These are phyloP conservation scores for Neonectria hederae DNA, from an alignment of 2,329 filamentous ascomycete species.

Conservation along the genomic window DNA sequence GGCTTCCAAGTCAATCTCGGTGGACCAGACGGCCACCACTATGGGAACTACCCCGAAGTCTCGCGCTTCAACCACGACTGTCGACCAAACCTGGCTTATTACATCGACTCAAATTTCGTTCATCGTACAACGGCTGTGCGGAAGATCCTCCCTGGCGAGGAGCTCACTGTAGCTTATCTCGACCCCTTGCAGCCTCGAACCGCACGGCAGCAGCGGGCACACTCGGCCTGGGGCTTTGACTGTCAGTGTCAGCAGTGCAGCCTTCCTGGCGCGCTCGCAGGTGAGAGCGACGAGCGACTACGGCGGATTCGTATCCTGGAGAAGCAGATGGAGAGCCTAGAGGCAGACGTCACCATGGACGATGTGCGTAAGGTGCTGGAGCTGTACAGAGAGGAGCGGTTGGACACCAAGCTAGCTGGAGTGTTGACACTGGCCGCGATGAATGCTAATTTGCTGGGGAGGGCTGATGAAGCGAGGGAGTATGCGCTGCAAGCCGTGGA, in stretches of 20 bases:
- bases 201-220: background rate
- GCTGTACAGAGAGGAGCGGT: background rate
- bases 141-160: slow-evolving; percentile 4
- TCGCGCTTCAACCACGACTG: slow-evolving; percentile 18
- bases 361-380: background rate
- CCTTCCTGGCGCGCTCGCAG: background rate
- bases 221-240: slow-evolving; percentile 1
- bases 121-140: background rate
- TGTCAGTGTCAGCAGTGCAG: slow-evolving; percentile 9
- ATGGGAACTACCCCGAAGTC: slow-evolving; percentile 1
- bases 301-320: background rate
- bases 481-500: slow-evolving; percentile 6
- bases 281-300: slow-evolving; percentile 2
- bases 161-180: slow-evolving; percentile 16
- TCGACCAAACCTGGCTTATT: slow-evolving; percentile 14
- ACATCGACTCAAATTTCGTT: slow-evolving; percentile 8
- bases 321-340: background rate
- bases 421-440: slow-evolving; percentile 1
- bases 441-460: slow-evolving; percentile 4
- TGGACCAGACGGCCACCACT: background rate
- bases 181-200: background rate
- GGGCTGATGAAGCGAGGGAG: slow-evolving; percentile 1
- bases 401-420: slow-evolving; percentile 1
- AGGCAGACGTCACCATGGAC: background rate
- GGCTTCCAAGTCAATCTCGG: slow-evolving; percentile 1